Evolutionary conservation across 2,329 filamentous ascomycete genomes (phyloP), one percentile per base, ranked within the genome.

Genomic region (Colletotrichum noveboracense): DNA sequence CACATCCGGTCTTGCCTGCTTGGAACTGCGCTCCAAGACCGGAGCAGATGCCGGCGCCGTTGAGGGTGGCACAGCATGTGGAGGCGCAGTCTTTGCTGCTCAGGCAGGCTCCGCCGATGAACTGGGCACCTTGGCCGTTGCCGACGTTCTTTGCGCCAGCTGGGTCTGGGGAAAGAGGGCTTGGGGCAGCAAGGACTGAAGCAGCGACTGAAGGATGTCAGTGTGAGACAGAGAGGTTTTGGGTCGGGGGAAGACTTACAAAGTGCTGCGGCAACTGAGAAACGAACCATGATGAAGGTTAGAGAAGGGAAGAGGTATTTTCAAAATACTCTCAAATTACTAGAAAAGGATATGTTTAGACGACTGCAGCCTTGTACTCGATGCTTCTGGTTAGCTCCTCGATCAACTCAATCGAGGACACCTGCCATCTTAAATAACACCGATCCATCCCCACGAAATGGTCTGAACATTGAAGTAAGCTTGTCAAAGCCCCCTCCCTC

Each of bases 21-120:
- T 80, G 79, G 28, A 78, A 79, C 65, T 79, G 79, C 28, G 78
- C 80, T 2, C 74, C 77, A 12, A 75, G 52, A 5, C 80, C 80
- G 16, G 81, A 82, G 77, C 81, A 82, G 75, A 80, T 78, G 21
- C 81, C 81, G 30, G 78, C 81, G 64, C 80, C 79, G 16, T 18
- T 38, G 36, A 38, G 36, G 16, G 36, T 38, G 36, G 79, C 78
- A 61, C 79, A 80, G 77, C 79, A 80, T 34, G 70, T 58, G 14
- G 78, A 79, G 43, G 80, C 80, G 71, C 81, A 82, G 76, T 82
- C 81, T 64, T 74, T 77, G 52, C 79, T 79, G 78, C 72, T 81
- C 26, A 79, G 70, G 64, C 81, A 82, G 69, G 73, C 79, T 66
- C 81, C 81, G 7, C 80, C 80, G 76, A 82, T 82, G 76, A 83